Percentiles rank a stretch among this genome's conserved stretches.
These are phyloP conservation scores for Tillandsia leiboldiana DNA, from an alignment of 176 grass and related monocot genomes.

Conservation along the genomic window DNA sequence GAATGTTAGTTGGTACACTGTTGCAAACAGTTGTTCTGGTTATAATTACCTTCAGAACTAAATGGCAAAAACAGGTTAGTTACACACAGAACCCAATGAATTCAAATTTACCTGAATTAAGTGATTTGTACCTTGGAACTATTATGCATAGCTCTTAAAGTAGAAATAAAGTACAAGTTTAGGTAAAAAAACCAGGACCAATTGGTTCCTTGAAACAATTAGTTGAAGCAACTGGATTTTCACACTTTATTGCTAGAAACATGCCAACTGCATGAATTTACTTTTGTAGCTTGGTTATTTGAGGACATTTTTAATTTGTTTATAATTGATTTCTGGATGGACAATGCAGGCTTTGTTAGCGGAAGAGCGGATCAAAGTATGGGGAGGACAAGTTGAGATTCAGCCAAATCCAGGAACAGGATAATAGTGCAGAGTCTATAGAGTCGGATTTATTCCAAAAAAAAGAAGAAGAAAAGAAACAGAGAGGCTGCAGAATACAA, in stretches of 20 bases:
- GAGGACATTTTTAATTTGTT: background rate
- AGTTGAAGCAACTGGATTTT: background rate
- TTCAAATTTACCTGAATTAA: too few species aligned
- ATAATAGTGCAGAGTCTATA: too few species aligned
- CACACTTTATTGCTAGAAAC: background rate
- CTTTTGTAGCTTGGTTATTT: background rate
- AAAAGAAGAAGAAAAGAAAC: too few species aligned
- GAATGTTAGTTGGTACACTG: slow-evolving; percentile 73
- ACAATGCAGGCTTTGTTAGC: slow-evolving; percentile 46
- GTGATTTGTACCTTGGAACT: too few species aligned
- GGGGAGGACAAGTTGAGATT: slow-evolving; percentile 38
- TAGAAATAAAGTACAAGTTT: too few species aligned
- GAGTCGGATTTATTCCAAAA: too few species aligned
- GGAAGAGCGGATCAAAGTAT: slow-evolving; percentile 47
- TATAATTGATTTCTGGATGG: background rate
- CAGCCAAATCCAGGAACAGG: too few species aligned
- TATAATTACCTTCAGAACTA: slow-evolving; percentile 59
- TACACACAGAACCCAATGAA: background rate
- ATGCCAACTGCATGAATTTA: background rate
- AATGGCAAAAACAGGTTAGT: slow-evolving; percentile 79
- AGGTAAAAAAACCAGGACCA: too few species aligned
- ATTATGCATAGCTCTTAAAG: too few species aligned
- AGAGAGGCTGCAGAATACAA: too few species aligned
- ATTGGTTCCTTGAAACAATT: background rate
- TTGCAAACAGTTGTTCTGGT: slow-evolving; percentile 56